phyloP scores from a whole-genome alignment of 139 green algal genomes.

The Chlorella sp. region DNA sequence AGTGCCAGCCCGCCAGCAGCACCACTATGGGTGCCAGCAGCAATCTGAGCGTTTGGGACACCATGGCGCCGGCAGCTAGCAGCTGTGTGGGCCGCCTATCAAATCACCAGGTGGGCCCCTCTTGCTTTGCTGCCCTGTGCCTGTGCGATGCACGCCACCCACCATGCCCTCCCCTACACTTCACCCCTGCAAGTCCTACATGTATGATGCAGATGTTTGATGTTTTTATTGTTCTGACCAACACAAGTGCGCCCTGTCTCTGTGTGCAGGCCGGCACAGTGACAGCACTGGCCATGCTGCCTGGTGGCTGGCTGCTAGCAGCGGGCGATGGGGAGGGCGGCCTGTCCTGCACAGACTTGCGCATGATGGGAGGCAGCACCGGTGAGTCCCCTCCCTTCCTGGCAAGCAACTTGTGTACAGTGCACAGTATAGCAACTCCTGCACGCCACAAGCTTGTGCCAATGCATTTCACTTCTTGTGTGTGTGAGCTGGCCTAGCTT shows the following conservation, averaged over 20 bases:
- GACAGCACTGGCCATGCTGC: slow-evolving; percentile 45
- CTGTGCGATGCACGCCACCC: too few species aligned
- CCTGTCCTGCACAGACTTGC: slow-evolving; percentile 69
- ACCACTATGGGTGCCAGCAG: slow-evolving; percentile 38
- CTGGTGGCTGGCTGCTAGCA: slow-evolving; percentile 69
- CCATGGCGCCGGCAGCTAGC: slow-evolving; percentile 44
- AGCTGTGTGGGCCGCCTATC: slow-evolving; percentile 59
- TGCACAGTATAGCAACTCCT: not conserved
- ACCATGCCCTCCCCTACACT: not conserved
- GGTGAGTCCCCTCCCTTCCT: not conserved
- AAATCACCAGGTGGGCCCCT: slow-evolving; percentile 25
- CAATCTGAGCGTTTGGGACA: slow-evolving; percentile 78
- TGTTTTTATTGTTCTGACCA: too few species aligned
- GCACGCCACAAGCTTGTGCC: not conserved
- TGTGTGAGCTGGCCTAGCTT: not conserved
- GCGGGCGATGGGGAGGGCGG: slow-evolving; percentile 68
- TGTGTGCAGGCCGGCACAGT: not conserved
- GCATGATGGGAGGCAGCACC: slow-evolving; percentile 57
- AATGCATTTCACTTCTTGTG: not conserved
- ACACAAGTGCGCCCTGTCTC: too few species aligned
- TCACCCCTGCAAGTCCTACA: not conserved
- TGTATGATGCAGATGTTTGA: too few species aligned
- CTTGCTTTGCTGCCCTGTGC: not conserved
- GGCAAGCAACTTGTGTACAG: not conserved
- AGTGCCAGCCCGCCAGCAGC: slow-evolving; percentile 20